Evolutionary conservation across 495 filamentous ascomycete species (phyloP).

Genomic region (Daldinia concentrica): DNA sequence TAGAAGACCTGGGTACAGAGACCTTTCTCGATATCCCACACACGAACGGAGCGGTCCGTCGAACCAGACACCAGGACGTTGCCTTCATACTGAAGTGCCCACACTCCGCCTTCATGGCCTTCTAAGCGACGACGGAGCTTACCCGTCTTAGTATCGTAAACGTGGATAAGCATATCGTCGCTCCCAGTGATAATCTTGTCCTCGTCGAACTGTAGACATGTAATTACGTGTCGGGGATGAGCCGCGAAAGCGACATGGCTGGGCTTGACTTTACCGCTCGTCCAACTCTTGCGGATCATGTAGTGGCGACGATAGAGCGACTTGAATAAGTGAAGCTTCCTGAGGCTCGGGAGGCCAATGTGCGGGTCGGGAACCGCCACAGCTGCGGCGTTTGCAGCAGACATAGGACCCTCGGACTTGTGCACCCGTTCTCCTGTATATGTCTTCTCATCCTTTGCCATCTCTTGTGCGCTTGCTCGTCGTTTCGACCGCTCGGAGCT

Average conservation of each 20-base stretch:
- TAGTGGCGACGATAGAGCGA: slow-evolving; percentile 93
- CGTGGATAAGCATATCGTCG: slow-evolving; percentile 97
- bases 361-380: slow-evolving; percentile 82
- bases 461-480: slow-evolving; percentile 57
- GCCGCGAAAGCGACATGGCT: slow-evolving; percentile 94
- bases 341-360: slow-evolving; percentile 78
- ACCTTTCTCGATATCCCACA: slow-evolving; percentile 96
- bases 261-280: slow-evolving; percentile 83
- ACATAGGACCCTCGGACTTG: slow-evolving; percentile 81
- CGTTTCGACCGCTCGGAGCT: slow-evolving; percentile 63
- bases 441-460: slow-evolving; percentile 49
- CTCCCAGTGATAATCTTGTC: slow-evolving; percentile 98
- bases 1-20: slow-evolving; percentile 95
- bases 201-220: slow-evolving; percentile 95
- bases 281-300: slow-evolving; percentile 90
- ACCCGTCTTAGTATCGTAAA: slow-evolving; percentile 97
- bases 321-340: slow-evolving; percentile 91
- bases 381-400: slow-evolving; percentile 82
- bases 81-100: slow-evolving; percentile 96
- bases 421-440: slow-evolving; percentile 48
- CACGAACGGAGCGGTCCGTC: slow-evolving; percentile 92
- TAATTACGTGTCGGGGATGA: slow-evolving; percentile 95
- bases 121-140: slow-evolving; percentile 81
- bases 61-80: slow-evolving; percentile 96
- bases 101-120: slow-evolving; percentile 97